phyloP scores from a whole-genome alignment of 2,329 filamentous ascomycete species.

The Alternaria triticimaculans region DNA sequence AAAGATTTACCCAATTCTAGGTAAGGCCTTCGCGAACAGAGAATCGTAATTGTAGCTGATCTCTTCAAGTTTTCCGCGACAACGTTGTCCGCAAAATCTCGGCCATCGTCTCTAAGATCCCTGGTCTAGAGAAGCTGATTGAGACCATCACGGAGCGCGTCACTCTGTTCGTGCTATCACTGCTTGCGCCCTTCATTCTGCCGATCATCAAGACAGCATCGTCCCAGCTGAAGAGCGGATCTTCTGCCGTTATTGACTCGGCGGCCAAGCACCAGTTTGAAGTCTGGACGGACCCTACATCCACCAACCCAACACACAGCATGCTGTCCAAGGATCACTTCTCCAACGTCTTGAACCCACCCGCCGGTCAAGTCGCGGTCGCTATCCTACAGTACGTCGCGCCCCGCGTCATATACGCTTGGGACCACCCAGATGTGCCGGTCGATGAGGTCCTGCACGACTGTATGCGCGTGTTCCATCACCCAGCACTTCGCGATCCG shows the following conservation, averaged over 20 bases:
- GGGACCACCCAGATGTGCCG: constrained; percentile 84
- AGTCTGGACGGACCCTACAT: constrained; percentile 56
- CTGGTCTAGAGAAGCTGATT: constrained; percentile 85
- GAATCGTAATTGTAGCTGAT: background rate
- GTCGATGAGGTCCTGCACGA: constrained; percentile 85
- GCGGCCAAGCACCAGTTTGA: constrained; percentile 59
- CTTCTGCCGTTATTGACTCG: constrained; percentile 69
- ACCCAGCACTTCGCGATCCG: constrained; percentile 81
- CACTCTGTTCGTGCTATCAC: constrained; percentile 87
- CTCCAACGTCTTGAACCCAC: constrained; percentile 58
- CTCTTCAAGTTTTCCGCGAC: constrained; percentile 76
- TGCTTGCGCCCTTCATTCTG: constrained; percentile 89
- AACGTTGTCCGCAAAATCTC: constrained; percentile 89
- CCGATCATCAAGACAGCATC: constrained; percentile 90
- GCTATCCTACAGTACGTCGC: constrained; percentile 82
- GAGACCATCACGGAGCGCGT: constrained; percentile 94
- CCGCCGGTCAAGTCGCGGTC: constrained; percentile 57
- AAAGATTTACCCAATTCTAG: constrained; percentile 90
- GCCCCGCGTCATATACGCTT: constrained; percentile 87
- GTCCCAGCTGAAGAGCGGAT: constrained; percentile 83
- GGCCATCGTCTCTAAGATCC: constrained; percentile 86
- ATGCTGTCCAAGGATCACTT: constrained; percentile 61
- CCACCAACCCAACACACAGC: constrained; percentile 59
- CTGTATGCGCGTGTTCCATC: constrained; percentile 84
- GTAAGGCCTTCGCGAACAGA: background rate